A percentile compares a stretch with the other conserved stretches of the same genome.
phyloP scores from a whole-genome alignment of 805 yeast genomes.

The Sugiyamaella marilandica region DNA sequence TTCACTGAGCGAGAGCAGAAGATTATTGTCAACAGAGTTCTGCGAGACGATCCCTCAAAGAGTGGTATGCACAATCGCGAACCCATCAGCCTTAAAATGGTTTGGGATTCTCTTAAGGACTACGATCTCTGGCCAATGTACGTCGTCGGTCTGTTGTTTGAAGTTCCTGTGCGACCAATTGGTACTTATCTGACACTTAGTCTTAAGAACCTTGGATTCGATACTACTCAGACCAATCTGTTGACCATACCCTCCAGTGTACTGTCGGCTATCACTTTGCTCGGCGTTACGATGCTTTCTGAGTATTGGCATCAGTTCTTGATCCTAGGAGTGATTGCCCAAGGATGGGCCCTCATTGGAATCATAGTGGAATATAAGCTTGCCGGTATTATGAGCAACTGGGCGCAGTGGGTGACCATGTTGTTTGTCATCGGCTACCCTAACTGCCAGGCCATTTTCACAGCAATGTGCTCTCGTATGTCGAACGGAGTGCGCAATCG shows the following conservation, averaged over 20 bases:
- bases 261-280: conserved; percentile 23
- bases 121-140: conserved; percentile 54
- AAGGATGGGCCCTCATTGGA: conserved; percentile 29
- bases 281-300: conserved; percentile 25
- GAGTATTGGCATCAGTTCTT: conserved; percentile 22
- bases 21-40: conserved; percentile 52
- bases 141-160: conserved; percentile 41
- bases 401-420: background rate
- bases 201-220: conserved; percentile 46
- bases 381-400: background rate
- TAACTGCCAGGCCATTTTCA: conserved; percentile 1
- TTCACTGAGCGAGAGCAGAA: conserved; percentile 51
- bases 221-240: conserved; percentile 47
- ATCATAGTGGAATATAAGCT: background rate
- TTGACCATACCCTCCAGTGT: conserved; percentile 36
- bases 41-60: conserved; percentile 60
- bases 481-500: conserved; percentile 57
- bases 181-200: conserved; percentile 44
- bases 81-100: conserved; percentile 40
- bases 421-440: conserved; percentile 1
- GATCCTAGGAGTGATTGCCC: conserved; percentile 27
- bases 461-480: conserved; percentile 52
- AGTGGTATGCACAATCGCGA: conserved; percentile 63
- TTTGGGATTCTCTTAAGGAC: conserved; percentile 42
- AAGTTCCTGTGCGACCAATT: conserved; percentile 37